Percentiles rank a stretch among this genome's conserved stretches.
Evolutionary conservation across 2,329 filamentous ascomycete species (phyloP).

Genomic region (Monosporascus sp.): DNA sequence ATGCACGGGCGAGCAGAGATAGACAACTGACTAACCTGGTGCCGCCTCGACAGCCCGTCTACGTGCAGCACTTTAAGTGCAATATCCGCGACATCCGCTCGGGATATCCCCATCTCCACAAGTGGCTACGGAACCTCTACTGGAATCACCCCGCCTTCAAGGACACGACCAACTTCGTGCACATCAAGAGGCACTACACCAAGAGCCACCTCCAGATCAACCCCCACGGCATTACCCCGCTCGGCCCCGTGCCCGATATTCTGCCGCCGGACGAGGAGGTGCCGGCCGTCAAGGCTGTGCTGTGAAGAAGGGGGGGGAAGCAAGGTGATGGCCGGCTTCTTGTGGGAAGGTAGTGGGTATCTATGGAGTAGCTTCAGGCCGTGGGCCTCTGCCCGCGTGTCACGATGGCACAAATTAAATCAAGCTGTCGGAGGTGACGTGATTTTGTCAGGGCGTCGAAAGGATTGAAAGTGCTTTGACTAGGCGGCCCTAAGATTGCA

Average conservation of each 20-base stretch:
- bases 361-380: no score
- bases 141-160: slow-evolving; percentile 76
- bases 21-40: slow-evolving; percentile 5
- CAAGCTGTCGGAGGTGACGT: no score
- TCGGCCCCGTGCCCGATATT: slow-evolving; percentile 81
- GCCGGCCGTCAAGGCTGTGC: slow-evolving; percentile 37
- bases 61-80: slow-evolving; percentile 85
- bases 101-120: slow-evolving; percentile 76
- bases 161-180: slow-evolving; percentile 83
- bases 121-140: slow-evolving; percentile 78
- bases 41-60: slow-evolving; percentile 48
- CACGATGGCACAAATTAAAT: no score
- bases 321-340: background rate
- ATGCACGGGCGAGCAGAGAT: no score
- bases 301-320: background rate
- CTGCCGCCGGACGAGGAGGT: slow-evolving; percentile 76
- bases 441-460: no score
- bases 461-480: no score
- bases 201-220: slow-evolving; percentile 62
- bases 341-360: no score
- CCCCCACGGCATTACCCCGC: slow-evolving; percentile 68
- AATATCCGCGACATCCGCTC: slow-evolving; percentile 80
- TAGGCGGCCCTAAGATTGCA: no score
- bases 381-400: no score
- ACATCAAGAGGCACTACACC: slow-evolving; percentile 80